Evolutionary conservation across 371 early-diverging fungal species (phyloP), one percentile per base, ranked within the genome.

Genomic region (Mucor irregularis): DNA sequence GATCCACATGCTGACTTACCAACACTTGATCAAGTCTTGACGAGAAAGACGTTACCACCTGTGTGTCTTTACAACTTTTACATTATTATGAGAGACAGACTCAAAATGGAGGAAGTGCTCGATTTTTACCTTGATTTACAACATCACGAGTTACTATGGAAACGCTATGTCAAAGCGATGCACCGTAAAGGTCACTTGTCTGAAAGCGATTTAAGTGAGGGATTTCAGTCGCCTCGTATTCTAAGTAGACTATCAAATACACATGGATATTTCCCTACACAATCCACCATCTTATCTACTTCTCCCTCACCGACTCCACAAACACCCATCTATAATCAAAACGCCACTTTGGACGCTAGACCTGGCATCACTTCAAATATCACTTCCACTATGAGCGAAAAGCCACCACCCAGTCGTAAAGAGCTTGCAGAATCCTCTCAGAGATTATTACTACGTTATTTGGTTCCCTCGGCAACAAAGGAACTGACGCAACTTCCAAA

Each of bases 111-210:
- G 43, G 85, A 86, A 60, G 74, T 86, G 38, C 62, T 88, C 4
- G 88, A 88, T 56, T 88, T 88, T 49, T 88, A 83, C 60, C 55
- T 88, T 31, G 88, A 88, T 64, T 74, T 88, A 43, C 77, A 76
- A 19, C 84, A 82, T 30, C 88, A 86, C 56, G 86, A 85, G 42
- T 60, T 69, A 10, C 67, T 85, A 14, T 88, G 88, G 81, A 68
- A 73, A 34, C 66, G 74, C 7, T 88, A 82, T 57, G 64, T 78
- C 21, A 71, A 73, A 50, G 69, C 77, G 0, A 61, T 82, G 53
- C 69, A 67, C 34, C 69, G 69, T 46, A 62, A 62, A 3, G 76
- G 77, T 0, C 57, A 66, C 34, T 50, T 74, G 24, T 64, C 68
- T 0, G 77, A 76, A 60, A 62, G 56, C 8, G 80, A 79, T 53